A percentile compares a stretch with the other conserved stretches of the same genome.
phyloP scores from a whole-genome alignment of 768 basidiomycete species.

The Tylopilus felleus region DNA sequence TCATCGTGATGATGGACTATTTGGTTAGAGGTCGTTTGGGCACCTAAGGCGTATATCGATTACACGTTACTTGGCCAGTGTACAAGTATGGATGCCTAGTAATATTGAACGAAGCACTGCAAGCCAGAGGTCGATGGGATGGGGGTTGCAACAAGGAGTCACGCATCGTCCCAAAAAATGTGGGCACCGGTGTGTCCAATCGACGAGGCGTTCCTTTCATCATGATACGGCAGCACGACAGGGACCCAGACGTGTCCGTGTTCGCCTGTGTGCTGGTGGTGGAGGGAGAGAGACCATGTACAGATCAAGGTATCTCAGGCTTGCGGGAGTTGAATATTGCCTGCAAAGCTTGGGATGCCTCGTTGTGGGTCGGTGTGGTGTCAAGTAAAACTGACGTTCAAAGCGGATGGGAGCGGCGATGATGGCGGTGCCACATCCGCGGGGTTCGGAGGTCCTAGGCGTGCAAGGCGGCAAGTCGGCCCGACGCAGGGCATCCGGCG shows the following conservation, averaged over 20 bases:
- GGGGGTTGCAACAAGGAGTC: constrained; percentile 27
- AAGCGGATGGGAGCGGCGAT: constrained; percentile 32
- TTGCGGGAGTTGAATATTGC: constrained; percentile 34
- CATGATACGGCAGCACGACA: constrained; percentile 36
- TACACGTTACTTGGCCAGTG: no score
- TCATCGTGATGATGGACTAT: no score
- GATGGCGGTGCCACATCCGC: constrained; percentile 44
- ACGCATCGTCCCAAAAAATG: constrained; percentile 38
- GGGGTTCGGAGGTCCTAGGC: constrained; percentile 23
- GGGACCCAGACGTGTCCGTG: neutral
- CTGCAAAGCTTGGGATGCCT: constrained; percentile 31
- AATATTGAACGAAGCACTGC: no score
- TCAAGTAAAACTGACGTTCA: constrained; percentile 29
- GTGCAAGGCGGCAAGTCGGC: no score
- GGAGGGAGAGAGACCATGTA: constrained; percentile 34
- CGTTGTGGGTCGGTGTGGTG: neutral
- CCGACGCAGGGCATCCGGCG: no score
- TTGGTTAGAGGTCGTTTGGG: no score
- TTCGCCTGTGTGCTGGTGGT: neutral
- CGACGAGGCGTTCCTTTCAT: constrained; percentile 34
- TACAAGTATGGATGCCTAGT: no score
- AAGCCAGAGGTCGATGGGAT: no score
- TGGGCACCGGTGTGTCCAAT: constrained; percentile 40
- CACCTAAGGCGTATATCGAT: no score
- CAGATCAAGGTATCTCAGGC: constrained; percentile 34